Conservation (phyloP, 805 yeast genomes). For the Myxozyma udenii region DNA sequence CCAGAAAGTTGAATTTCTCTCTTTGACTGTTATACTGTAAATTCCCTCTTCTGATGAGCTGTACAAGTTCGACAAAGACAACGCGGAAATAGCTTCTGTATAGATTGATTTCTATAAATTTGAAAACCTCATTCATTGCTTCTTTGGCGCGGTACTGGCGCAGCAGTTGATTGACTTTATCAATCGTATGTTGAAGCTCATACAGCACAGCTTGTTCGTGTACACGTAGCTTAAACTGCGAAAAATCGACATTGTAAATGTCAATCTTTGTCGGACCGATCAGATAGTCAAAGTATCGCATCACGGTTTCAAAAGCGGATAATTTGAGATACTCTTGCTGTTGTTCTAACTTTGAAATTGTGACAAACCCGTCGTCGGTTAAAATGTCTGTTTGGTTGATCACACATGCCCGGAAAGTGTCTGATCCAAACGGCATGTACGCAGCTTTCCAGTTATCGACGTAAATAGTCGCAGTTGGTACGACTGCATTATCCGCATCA, state of each 20-base stretch:
- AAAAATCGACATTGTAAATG: constrained; percentile 7
- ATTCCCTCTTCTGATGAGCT: not conserved
- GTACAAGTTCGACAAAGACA: not conserved
- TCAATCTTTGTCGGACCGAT: not conserved
- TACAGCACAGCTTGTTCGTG: constrained; percentile 9
- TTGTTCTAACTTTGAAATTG: too few relatives aligned
- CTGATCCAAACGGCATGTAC: too few relatives aligned
- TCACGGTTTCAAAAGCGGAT: too few relatives aligned
- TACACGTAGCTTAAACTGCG: constrained; percentile 5
- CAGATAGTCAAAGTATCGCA: not conserved
- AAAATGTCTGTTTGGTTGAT: too few relatives aligned
- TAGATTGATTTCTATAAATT: constrained; percentile 6
- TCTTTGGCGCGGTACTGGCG: not conserved
- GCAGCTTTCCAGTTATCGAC: too few relatives aligned
- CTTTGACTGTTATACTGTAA: not conserved
- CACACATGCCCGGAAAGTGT: too few relatives aligned
- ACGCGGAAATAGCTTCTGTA: constrained; percentile 11
- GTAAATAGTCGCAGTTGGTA: too few relatives aligned
- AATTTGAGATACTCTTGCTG: too few relatives aligned
- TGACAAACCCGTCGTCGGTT: too few relatives aligned
- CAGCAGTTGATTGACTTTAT: not conserved
- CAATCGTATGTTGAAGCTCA: constrained; percentile 4
- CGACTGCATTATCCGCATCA: too few relatives aligned
- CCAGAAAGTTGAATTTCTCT: constrained; percentile 5
- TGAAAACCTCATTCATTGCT: not conserved